These are phyloP conservation scores for Cyberlindnera galapagoensis DNA, from an alignment of 805 yeast genomes.

Conservation along the genomic window DNA sequence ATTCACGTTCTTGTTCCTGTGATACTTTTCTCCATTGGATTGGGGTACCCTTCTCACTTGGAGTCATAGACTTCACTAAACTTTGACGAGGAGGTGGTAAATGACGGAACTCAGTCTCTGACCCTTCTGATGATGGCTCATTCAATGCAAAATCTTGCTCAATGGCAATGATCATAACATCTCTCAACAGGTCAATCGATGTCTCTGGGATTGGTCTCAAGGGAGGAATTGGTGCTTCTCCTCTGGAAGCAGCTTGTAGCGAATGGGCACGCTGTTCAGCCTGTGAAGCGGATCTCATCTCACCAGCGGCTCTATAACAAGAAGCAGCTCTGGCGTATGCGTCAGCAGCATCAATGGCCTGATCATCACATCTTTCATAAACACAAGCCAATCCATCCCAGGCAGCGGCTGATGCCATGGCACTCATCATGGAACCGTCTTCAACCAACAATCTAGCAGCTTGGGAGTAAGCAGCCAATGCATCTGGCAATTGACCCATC, in stretches of 20 bases:
- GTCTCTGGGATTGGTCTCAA: constrained; percentile 42
- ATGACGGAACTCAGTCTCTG: constrained; percentile 21
- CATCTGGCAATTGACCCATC: constrained; percentile 56
- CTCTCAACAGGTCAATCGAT: constrained; percentile 31
- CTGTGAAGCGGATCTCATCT: constrained; percentile 32
- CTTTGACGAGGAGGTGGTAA: constrained; percentile 22
- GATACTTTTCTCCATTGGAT: too few species aligned
- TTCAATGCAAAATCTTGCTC: constrained; percentile 3
- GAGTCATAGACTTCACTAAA: constrained; percentile 13
- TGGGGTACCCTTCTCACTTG: constrained; percentile 8
- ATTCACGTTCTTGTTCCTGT: too few species aligned
- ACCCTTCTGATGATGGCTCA: constrained; percentile 8
- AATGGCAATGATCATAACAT: constrained; percentile 20
- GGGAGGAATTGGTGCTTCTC: constrained; percentile 39
- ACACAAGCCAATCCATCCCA: constrained; percentile 63
- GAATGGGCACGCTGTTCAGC: constrained; percentile 39
- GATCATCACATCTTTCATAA: constrained; percentile 58
- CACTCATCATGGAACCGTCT: constrained; percentile 34
- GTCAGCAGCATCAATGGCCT: constrained; percentile 51
- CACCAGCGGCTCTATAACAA: constrained; percentile 43
- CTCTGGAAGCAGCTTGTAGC: constrained; percentile 36
- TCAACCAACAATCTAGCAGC: constrained; percentile 48
- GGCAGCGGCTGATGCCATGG: constrained; percentile 42
- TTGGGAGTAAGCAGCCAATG: constrained; percentile 61
- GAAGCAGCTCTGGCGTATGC: constrained; percentile 47